A percentile compares a stretch with the other conserved stretches of the same genome.
Evolutionary conservation across 148 eudicot genomes (phyloP).

Genomic region (Nepenthes gracilis): DNA sequence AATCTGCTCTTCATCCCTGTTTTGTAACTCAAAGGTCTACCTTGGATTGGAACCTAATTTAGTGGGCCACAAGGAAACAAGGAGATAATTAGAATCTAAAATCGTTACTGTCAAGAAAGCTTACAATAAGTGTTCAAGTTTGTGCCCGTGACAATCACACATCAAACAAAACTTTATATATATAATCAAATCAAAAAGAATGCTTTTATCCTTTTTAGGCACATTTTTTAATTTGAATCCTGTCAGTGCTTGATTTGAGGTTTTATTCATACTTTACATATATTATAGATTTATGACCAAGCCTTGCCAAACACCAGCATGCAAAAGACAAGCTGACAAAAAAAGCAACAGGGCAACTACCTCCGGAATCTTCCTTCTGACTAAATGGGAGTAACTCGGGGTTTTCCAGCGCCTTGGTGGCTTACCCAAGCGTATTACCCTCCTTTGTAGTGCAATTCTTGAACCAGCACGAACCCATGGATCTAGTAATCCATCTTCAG

Average conservation of each 20-base stretch:
- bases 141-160: too few relatives aligned
- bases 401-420: conserved; percentile 96
- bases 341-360: conserved; percentile 18
- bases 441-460: conserved; percentile 72
- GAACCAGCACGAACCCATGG: conserved; percentile 95
- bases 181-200: too few relatives aligned
- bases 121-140: too few relatives aligned
- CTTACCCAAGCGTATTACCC: conserved; percentile 73
- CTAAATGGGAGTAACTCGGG: conserved; percentile 59
- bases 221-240: too few relatives aligned
- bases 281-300: too few relatives aligned
- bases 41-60: conserved; percentile 67
- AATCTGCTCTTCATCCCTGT: conserved; percentile 79
- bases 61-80: conserved; percentile 5
- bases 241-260: too few relatives aligned
- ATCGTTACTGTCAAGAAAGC: neutral
- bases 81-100: neutral
- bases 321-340: neutral
- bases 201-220: too few relatives aligned
- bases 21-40: conserved; percentile 62
- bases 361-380: conserved; percentile 75
- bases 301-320: too few relatives aligned
- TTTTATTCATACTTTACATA: too few relatives aligned
- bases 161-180: too few relatives aligned
- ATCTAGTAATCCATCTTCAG: conserved; percentile 69